Conservation (phyloP, 441 rosid genomes). For the Jatropha podagrica region DNA sequence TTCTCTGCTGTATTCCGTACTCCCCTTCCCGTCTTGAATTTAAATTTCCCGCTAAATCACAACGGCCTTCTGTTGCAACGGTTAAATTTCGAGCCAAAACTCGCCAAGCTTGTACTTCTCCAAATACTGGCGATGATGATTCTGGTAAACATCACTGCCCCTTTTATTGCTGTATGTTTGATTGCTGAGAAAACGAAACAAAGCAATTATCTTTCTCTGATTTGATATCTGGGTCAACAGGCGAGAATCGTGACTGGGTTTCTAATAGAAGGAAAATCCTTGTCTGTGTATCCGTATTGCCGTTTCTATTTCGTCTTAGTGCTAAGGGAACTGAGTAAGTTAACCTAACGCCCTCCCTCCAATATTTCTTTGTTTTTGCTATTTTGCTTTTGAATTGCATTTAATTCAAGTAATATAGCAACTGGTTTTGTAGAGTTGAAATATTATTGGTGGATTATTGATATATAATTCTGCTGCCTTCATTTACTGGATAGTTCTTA, state of each 20-base stretch:
- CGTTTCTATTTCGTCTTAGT: constrained; percentile 39
- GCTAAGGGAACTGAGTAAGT: constrained; percentile 59
- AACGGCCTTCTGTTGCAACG: constrained; percentile 23
- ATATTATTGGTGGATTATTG: background rate
- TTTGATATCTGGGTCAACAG: constrained; percentile 24
- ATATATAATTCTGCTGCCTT: background rate
- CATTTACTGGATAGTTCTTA: background rate
- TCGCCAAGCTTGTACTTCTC: constrained; percentile 17
- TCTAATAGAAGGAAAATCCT: constrained; percentile 47
- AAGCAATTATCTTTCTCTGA: background rate
- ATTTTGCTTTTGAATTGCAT: background rate
- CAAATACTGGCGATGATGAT: constrained; percentile 23
- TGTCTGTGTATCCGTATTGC: constrained; percentile 39
- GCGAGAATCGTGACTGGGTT: constrained; percentile 22
- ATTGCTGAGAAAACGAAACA: background rate
- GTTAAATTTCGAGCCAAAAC: constrained; percentile 26
- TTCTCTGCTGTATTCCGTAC: constrained; percentile 14
- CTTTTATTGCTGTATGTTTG: background rate
- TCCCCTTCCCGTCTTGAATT: constrained; percentile 24
- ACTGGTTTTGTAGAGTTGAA: background rate
- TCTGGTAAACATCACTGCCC: constrained; percentile 22
- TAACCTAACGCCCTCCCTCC: background rate
- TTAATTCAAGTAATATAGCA: background rate
- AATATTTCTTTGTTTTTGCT: background rate
- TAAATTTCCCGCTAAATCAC: constrained; percentile 44